Percentiles rank a stretch among this genome's conserved stretches.
Conservation (phyloP, 1,284 basidiomycete species). For the Trichosporon ovoides region DNA sequence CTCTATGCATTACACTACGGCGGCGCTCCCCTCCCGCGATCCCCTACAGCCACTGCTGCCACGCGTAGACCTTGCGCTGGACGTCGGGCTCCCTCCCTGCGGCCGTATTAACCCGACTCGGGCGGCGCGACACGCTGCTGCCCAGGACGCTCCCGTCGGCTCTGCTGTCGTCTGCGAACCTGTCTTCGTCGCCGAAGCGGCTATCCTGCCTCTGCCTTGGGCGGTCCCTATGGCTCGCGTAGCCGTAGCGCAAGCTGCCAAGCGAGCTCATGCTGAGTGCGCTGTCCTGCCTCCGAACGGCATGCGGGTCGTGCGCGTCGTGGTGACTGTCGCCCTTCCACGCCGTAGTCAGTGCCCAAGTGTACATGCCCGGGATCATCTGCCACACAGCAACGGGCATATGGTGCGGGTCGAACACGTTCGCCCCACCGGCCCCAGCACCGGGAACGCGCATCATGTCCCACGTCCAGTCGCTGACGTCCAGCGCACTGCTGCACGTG, state of each 20-base stretch:
- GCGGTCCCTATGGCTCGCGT: background rate
- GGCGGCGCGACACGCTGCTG: background rate
- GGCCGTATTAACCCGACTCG: background rate
- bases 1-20: too few relatives aligned
- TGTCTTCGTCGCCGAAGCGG: too few relatives aligned
- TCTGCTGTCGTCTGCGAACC: background rate
- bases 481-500: conserved; percentile 13
- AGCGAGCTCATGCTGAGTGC: background rate
- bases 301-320: too few relatives aligned
- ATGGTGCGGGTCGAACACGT: conserved; percentile 22
- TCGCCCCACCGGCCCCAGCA: conserved; percentile 6
- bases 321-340: conserved; percentile 18
- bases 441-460: conserved; percentile 15
- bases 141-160: background rate
- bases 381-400: conserved; percentile 21
- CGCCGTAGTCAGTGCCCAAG: conserved; percentile 20
- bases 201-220: background rate
- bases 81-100: conserved; percentile 4
- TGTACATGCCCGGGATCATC: conserved; percentile 21
- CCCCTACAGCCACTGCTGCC: conserved; percentile 20
- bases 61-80: conserved; percentile 12
- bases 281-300: background rate
- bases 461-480: conserved; percentile 20
- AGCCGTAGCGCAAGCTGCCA: background rate
- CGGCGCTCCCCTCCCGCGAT: background rate